Percentiles rank a stretch among this genome's conserved stretches.
Conservation (phyloP, 2,329 filamentous ascomycete genomes). For the Aureobasidium leucospermi region DNA sequence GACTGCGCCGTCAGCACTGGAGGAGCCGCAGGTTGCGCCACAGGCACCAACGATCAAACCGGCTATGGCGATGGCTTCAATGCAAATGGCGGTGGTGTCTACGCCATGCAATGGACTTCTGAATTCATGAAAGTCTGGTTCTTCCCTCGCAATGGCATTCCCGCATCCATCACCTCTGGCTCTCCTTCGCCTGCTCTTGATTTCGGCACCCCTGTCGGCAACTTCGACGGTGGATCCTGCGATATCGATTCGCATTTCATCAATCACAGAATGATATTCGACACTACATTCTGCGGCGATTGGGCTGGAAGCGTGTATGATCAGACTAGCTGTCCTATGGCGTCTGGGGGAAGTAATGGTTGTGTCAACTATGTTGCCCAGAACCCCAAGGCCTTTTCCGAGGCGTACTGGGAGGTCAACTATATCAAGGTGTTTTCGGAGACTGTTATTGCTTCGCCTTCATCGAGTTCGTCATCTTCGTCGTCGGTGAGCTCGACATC, state of each 20-base stretch:
- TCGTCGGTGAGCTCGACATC: not conserved
- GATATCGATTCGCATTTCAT: conserved; percentile 29
- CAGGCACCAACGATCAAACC: conserved; percentile 15
- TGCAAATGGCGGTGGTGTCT: conserved; percentile 35
- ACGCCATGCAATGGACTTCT: conserved; percentile 57
- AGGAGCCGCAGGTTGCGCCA: conserved; percentile 32
- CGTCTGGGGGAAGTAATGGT: not conserved
- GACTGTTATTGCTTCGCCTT: not conserved
- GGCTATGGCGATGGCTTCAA: conserved; percentile 45
- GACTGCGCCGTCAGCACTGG: conserved; percentile 44
- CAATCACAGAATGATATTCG: conserved; percentile 53
- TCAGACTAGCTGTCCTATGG: conserved; percentile 13
- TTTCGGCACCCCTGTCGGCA: conserved; percentile 51
- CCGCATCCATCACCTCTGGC: conserved; percentile 47
- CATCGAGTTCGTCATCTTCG: not conserved
- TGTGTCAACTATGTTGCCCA: conserved; percentile 18
- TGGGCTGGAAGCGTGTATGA: conserved; percentile 19
- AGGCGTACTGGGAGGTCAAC: conserved; percentile 21
- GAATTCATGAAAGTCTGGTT: conserved; percentile 70
- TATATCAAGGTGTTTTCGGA: conserved; percentile 20
- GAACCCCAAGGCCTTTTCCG: conserved; percentile 18
- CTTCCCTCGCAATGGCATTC: conserved; percentile 61
- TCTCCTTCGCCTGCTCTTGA: conserved; percentile 49
- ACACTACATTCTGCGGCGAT: conserved; percentile 41
- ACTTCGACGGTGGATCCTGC: conserved; percentile 36